A percentile compares a stretch with the other conserved stretches of the same genome.
Evolutionary conservation across 371 early-diverging fungal species (phyloP).

Genomic region (Lichtheimia ornata): DNA sequence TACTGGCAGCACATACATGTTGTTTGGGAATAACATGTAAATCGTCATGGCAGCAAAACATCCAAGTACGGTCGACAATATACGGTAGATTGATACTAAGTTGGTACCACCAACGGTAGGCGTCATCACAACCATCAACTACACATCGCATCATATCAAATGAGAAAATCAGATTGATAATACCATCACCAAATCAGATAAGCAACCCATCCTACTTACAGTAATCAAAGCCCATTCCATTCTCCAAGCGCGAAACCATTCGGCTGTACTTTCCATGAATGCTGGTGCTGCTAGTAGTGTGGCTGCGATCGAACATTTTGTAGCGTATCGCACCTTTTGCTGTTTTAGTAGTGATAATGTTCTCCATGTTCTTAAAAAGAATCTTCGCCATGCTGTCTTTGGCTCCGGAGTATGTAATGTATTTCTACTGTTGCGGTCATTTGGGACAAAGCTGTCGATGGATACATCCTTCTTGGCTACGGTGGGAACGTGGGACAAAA

Average conservation of each 20-base stretch:
- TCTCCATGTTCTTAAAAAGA: conserved; percentile 61
- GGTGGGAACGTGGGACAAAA: not conserved
- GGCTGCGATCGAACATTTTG: conserved; percentile 66
- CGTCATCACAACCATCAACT: conserved; percentile 78
- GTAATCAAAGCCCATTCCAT: conserved; percentile 86
- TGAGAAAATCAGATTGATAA: too few species aligned
- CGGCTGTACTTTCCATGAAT: conserved; percentile 59
- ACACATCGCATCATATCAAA: not conserved
- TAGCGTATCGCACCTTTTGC: conserved; percentile 70
- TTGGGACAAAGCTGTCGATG: conserved; percentile 9
- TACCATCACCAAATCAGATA: too few species aligned
- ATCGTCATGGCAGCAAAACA: conserved; percentile 61
- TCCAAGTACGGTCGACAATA: conserved; percentile 77
- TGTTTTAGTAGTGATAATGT: conserved; percentile 59
- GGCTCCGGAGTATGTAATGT: conserved; percentile 76
- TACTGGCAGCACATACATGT: conserved; percentile 51
- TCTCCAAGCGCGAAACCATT: conserved; percentile 63
- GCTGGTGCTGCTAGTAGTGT: conserved; percentile 67
- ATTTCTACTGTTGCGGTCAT: conserved; percentile 52
- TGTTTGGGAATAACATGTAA: conserved; percentile 59
- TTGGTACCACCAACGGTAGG: conserved; percentile 87
- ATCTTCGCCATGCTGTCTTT: conserved; percentile 47
- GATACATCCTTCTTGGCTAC: not conserved
- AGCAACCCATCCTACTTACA: conserved; percentile 27
- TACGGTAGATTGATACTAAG: conserved; percentile 70